Percentiles rank a stretch among this genome's conserved stretches.
phyloP scores from a whole-genome alignment of 257 asterid species.

The Jacaranda mimosifolia region DNA sequence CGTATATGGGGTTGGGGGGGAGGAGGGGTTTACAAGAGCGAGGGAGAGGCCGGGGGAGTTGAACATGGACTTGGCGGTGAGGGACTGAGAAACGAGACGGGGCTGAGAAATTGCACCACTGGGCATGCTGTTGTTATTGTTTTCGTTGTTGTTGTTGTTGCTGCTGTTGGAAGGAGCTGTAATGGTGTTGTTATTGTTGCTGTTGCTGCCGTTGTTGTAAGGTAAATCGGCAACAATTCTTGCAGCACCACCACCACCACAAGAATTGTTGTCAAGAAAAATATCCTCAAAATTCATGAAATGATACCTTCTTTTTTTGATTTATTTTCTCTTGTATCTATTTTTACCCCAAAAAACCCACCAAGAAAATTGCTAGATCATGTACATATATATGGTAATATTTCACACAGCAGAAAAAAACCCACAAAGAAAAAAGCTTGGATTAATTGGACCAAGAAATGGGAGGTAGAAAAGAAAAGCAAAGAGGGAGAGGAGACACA shows the following conservation, averaged over 20 bases:
- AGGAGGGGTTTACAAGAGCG: conserved; percentile 64
- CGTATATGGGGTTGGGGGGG: background rate
- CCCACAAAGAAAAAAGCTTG: background rate
- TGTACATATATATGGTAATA: background rate
- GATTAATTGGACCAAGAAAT: background rate
- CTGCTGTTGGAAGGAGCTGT: background rate
- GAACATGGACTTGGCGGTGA: conserved; percentile 66
- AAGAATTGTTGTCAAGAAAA: conserved; percentile 69
- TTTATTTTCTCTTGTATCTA: background rate
- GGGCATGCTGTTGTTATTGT: conserved; percentile 47
- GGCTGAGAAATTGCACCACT: conserved; percentile 62
- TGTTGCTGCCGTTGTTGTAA: conserved; percentile 26
- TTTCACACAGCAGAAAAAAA: no score
- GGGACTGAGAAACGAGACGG: conserved; percentile 62
- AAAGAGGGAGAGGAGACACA: conserved; percentile 62
- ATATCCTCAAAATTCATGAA: conserved; percentile 92
- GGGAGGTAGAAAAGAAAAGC: background rate
- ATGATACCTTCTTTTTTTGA: conserved; percentile 11
- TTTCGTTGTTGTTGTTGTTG: background rate
- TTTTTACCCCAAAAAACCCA: background rate
- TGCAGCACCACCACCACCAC: conserved; percentile 55
- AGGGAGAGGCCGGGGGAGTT: conserved; percentile 91
- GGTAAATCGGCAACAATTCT: conserved; percentile 44
- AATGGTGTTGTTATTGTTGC: conserved; percentile 10
- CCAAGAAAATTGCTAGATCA: conserved; percentile 20